Evolutionary conservation across 139 green algal genomes (phyloP).

Genomic region (Tetradesmus lagerheimii): DNA sequence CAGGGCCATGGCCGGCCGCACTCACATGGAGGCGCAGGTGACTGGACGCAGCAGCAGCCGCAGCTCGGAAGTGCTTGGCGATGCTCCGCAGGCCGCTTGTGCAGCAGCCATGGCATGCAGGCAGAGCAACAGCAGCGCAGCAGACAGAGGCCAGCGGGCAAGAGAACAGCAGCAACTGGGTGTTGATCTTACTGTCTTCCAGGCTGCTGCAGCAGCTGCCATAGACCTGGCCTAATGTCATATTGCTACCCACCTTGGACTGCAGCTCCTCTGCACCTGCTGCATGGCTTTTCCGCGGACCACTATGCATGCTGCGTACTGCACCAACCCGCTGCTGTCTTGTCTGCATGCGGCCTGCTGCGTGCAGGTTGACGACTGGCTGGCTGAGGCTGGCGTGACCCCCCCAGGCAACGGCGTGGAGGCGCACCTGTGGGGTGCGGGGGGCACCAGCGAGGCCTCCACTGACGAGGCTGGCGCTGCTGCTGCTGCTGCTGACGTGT

Average conservation of each 20-base stretch:
- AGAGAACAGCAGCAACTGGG: too few relatives aligned
- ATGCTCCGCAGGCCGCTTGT: too few relatives aligned
- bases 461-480: neutral
- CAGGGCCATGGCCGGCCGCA: slow-evolving; percentile 75
- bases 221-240: too few relatives aligned
- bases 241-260: too few relatives aligned
- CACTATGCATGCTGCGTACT: too few relatives aligned
- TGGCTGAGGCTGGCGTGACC: slow-evolving; percentile 59
- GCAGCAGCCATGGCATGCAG: neutral
- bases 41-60: neutral
- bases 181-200: too few relatives aligned
- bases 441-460: slow-evolving; percentile 4
- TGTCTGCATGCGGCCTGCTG: too few relatives aligned
- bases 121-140: neutral
- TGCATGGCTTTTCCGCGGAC: too few relatives aligned
- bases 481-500: slow-evolving; percentile 12
- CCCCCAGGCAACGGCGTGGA: slow-evolving; percentile 84
- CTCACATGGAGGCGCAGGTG: slow-evolving; percentile 77
- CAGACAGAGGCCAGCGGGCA: neutral
- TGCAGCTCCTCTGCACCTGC: too few relatives aligned
- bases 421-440: neutral
- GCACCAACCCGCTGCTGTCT: neutral
- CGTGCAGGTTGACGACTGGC: slow-evolving; percentile 40
- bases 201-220: too few relatives aligned
- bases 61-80: neutral